phyloP scores from a whole-genome alignment of 805 yeast species.

The Suhomyces prunicola region DNA sequence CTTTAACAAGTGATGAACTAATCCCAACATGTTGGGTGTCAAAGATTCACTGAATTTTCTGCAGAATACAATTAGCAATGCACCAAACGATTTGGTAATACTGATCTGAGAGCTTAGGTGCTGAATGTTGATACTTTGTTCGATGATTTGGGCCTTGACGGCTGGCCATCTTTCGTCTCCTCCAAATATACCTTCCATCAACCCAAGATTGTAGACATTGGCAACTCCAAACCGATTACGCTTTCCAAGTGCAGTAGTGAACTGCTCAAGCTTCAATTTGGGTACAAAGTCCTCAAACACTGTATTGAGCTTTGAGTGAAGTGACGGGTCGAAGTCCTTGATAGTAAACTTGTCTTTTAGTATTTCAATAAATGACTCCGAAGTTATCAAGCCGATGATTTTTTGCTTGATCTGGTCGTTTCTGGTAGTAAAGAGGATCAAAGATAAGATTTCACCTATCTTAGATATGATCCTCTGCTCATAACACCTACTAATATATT shows the following conservation, averaged over 20 bases:
- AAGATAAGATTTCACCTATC: constrained; percentile 72
- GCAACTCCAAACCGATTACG: constrained; percentile 50
- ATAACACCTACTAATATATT: constrained; percentile 43
- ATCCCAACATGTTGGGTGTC: constrained; percentile 26
- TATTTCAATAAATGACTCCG: constrained; percentile 31
- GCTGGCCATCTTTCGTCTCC: constrained; percentile 36
- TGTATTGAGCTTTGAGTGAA: constrained; percentile 44
- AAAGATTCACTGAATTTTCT: constrained; percentile 34
- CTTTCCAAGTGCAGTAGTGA: constrained; percentile 43
- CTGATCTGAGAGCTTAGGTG: constrained; percentile 62
- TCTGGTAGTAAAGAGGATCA: constrained; percentile 60
- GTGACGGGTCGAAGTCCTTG: constrained; percentile 42
- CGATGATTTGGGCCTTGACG: constrained; percentile 48
- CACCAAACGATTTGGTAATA: constrained; percentile 75
- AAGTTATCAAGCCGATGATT: constrained; percentile 42
- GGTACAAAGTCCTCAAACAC: constrained; percentile 53
- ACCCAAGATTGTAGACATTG: constrained; percentile 54
- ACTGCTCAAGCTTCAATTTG: constrained; percentile 45
- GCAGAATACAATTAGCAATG: constrained; percentile 65
- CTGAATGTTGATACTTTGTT: constrained; percentile 63
- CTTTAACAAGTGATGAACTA: constrained; percentile 49
- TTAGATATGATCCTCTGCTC: constrained; percentile 59
- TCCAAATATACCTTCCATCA: constrained; percentile 60
- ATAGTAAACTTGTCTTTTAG: constrained; percentile 37
- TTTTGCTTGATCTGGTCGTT: constrained; percentile 37